Evolutionary conservation across 2,329 filamentous ascomycete genomes (phyloP).

Genomic region (Phialophora macrospora): DNA sequence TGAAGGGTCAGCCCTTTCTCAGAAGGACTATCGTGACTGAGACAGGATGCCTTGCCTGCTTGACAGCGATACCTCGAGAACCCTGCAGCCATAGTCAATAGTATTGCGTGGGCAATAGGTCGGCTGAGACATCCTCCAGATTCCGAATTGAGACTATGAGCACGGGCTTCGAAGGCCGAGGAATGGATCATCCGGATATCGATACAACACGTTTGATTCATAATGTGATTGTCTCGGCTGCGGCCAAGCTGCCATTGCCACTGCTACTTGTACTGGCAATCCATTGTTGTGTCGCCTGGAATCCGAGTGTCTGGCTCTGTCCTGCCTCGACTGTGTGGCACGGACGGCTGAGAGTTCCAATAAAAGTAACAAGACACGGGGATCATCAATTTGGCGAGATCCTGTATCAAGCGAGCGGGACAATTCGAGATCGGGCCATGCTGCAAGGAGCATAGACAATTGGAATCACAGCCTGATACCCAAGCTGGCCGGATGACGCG

Average conservation of each 20-base stretch:
- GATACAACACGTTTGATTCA: slow-evolving; percentile 2
- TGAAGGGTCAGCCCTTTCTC: slow-evolving; percentile 6
- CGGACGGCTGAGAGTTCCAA: slow-evolving; percentile 1
- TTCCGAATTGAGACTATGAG: neutral
- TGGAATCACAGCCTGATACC: slow-evolving; percentile 9
- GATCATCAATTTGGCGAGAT: neutral
- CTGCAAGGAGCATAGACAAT: slow-evolving; percentile 22
- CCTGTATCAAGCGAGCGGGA: neutral
- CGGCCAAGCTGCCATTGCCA: neutral
- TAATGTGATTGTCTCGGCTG: slow-evolving; percentile 16
- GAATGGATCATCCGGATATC: slow-evolving; percentile 11
- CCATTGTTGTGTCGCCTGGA: neutral
- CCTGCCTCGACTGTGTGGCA: neutral
- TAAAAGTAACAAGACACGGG: slow-evolving; percentile 2
- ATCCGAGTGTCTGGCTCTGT: slow-evolving; percentile 15
- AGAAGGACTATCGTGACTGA: slow-evolving; percentile 2
- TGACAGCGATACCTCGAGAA: slow-evolving; percentile 1
- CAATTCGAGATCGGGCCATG: neutral
- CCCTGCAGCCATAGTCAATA: slow-evolving; percentile 1
- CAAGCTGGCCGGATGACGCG: slow-evolving; percentile 15
- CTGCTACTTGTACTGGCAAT: neutral
- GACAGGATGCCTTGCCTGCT: slow-evolving; percentile 12
- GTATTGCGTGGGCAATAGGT: slow-evolving; percentile 1
- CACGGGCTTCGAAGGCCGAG: neutral
- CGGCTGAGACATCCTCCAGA: slow-evolving; percentile 24